Conservation (phyloP, 139 green algal species). For the Mesotaenium endlicherianum region DNA sequence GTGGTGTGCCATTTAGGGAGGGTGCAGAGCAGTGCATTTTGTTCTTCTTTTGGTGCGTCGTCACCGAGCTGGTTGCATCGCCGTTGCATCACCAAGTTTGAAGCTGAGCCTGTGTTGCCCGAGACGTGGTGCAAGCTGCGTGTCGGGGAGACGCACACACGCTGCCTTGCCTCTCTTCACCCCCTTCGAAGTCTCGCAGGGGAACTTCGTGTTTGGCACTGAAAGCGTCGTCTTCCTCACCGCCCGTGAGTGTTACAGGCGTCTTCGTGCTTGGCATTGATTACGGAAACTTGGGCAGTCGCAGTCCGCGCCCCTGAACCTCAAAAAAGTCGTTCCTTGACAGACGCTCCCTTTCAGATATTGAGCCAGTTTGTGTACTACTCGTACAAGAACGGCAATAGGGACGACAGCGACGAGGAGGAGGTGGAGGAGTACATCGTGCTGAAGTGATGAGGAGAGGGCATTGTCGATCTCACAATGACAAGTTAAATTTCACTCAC, state of each 20-base stretch:
- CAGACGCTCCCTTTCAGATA: not conserved
- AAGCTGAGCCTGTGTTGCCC: no score
- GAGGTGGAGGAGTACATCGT: not conserved
- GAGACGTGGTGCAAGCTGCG: no score
- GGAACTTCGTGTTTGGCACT: not conserved
- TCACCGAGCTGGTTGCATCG: no score
- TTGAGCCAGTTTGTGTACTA: slow-evolving; percentile 4
- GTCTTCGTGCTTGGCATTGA: not conserved
- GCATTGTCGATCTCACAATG: no score
- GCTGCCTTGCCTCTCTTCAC: not conserved
- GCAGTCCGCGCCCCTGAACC: not conserved
- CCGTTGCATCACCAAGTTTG: no score
- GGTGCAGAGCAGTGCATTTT: no score
- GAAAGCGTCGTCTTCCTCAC: not conserved
- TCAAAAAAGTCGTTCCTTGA: not conserved
- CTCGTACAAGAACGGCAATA: not conserved
- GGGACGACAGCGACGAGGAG: not conserved
- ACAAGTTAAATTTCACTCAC: no score
- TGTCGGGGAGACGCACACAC: no score
- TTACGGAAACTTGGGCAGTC: not conserved
- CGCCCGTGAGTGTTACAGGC: not conserved
- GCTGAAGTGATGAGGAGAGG: no score
- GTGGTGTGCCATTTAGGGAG: no score
- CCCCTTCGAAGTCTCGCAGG: not conserved
- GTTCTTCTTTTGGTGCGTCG: no score